A percentile compares a stretch with the other conserved stretches of the same genome.
phyloP scores from a whole-genome alignment of 2,329 filamentous ascomycete genomes.

The Pseudogymnoascus sp. region DNA sequence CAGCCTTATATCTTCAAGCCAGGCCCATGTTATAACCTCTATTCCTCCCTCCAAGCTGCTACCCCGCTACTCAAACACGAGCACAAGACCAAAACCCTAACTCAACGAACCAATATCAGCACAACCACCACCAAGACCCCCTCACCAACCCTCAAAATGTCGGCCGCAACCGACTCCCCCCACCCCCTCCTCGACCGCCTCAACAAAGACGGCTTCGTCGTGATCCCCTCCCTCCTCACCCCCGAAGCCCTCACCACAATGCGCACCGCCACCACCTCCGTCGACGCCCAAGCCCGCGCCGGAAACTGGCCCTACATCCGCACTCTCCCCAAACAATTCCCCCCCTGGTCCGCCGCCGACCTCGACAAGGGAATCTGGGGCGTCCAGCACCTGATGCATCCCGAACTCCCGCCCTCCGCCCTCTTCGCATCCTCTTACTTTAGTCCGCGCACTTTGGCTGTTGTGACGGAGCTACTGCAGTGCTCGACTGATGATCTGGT shows the following conservation, averaged over 20 bases:
- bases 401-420: constrained; percentile 51
- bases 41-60: not conserved
- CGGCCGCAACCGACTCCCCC: not conserved
- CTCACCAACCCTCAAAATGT: not conserved
- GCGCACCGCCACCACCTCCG: constrained; percentile 47
- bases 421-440: constrained; percentile 67
- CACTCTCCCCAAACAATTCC: constrained; percentile 83
- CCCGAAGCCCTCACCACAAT: constrained; percentile 47
- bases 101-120: not conserved
- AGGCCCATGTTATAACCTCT: not conserved
- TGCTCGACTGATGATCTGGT: constrained; percentile 55
- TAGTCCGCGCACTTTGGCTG: constrained; percentile 49
- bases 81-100: not conserved
- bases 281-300: constrained; percentile 53
- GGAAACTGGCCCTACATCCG: constrained; percentile 75
- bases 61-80: not conserved
- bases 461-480: constrained; percentile 56
- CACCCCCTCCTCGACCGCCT: constrained; percentile 32
- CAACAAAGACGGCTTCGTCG: constrained; percentile 64
- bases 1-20: not conserved
- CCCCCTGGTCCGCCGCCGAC: constrained; percentile 62
- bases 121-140: not conserved
- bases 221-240: constrained; percentile 57
- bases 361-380: constrained; percentile 69
- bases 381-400: constrained; percentile 76